Evolutionary conservation across 148 eudicot genomes (phyloP).

Genomic region (Oxyria digyna): DNA sequence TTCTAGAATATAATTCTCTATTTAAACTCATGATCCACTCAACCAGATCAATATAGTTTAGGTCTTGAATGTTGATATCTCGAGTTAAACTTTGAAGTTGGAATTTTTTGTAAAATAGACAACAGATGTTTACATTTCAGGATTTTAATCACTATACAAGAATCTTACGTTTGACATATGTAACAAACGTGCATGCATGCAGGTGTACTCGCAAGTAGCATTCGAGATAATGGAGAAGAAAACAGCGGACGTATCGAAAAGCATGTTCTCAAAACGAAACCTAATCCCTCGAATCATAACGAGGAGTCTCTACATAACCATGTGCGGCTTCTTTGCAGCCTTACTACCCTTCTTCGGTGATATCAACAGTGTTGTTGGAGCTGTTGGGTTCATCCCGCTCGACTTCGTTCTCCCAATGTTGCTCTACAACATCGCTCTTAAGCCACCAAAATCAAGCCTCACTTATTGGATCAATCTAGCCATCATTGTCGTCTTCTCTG

Average conservation of each 20-base stretch:
- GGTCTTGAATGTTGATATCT: too few relatives aligned
- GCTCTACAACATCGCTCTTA: constrained; percentile 73
- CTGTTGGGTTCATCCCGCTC: constrained; percentile 81
- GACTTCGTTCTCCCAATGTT: constrained; percentile 93
- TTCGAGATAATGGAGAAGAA: constrained; percentile 91
- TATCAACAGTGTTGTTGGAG: constrained; percentile 74
- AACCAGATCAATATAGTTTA: too few relatives aligned
- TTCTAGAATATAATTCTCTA: too few relatives aligned
- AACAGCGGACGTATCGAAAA: constrained; percentile 65
- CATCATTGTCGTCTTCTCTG: constrained; percentile 58
- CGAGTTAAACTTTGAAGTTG: too few relatives aligned
- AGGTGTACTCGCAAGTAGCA: constrained; percentile 97
- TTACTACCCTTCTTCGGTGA: constrained; percentile 94
- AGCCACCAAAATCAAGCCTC: constrained; percentile 41
- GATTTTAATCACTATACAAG: too few relatives aligned
- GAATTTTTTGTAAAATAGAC: too few relatives aligned
- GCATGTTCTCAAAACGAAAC: constrained; percentile 76
- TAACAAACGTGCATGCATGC: not conserved
- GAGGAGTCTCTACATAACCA: constrained; percentile 52
- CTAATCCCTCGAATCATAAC: constrained; percentile 61
- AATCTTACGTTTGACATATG: too few relatives aligned
- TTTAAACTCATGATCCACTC: too few relatives aligned
- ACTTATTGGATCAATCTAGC: constrained; percentile 41
- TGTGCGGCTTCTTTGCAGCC: constrained; percentile 85
- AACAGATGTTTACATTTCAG: too few relatives aligned